Evolutionary conservation across 2,329 filamentous ascomycete genomes (phyloP).

Genomic region (Rhinocladiella mackenziei): DNA sequence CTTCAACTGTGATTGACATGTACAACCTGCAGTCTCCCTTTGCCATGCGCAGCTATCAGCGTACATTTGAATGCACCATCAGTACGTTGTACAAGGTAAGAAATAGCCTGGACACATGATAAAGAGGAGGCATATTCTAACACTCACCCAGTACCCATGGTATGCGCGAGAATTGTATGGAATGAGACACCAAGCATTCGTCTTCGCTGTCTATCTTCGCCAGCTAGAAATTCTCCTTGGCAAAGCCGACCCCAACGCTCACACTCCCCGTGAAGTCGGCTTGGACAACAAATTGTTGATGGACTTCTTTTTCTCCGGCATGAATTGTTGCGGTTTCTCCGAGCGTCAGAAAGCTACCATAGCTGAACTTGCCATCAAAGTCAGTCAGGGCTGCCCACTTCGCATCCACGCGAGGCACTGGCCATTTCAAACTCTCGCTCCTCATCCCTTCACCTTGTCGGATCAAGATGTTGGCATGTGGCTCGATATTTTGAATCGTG

Average conservation of each 20-base stretch:
- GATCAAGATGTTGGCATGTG: constrained; percentile 26
- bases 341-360: constrained; percentile 36
- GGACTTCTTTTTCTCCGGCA: constrained; percentile 40
- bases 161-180: constrained; percentile 44
- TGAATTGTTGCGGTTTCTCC: constrained; percentile 43
- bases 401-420: constrained; percentile 21
- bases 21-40: constrained; percentile 44
- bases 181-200: constrained; percentile 43
- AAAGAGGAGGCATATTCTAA: constrained; percentile 7
- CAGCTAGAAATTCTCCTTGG: constrained; percentile 69
- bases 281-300: constrained; percentile 38
- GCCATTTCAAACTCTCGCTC: constrained; percentile 26
- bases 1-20: constrained; percentile 4
- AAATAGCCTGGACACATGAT: background rate
- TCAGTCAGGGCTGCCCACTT: constrained; percentile 13
- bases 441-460: constrained; percentile 12
- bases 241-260: constrained; percentile 40
- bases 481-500: constrained; percentile 23
- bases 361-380: constrained; percentile 10
- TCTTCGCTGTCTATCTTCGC: constrained; percentile 44
- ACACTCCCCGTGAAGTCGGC: constrained; percentile 33
- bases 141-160: constrained; percentile 48
- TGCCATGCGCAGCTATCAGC: constrained; percentile 47
- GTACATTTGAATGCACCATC: constrained; percentile 52
- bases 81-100: constrained; percentile 49